Conservation (phyloP, 1,284 basidiomycete species). For the Sphaerobolus stellatus region DNA sequence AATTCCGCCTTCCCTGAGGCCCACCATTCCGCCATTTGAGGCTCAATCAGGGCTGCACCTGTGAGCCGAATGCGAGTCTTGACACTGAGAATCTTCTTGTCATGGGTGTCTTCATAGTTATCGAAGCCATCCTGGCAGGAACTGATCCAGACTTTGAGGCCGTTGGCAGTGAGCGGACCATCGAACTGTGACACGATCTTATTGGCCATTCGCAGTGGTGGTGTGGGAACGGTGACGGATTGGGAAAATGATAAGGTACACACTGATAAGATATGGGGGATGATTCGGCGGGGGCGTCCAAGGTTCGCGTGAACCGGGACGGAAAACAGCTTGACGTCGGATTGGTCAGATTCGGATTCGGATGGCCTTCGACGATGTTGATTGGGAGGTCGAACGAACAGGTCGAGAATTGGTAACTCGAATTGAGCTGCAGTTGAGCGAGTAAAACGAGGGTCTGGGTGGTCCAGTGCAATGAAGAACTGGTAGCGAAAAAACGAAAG, state of each 20-base stretch:
- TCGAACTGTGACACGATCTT: background rate
- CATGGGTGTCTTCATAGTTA: no score
- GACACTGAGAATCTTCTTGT: no score
- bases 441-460: background rate
- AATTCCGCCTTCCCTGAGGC: background rate
- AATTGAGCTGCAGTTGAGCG: background rate
- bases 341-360: background rate
- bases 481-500: no score
- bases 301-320: no score
- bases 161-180: background rate
- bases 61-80: background rate
- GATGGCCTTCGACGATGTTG: background rate
- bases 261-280: background rate
- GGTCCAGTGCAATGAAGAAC: no score
- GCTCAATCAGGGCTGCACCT: background rate
- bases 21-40: background rate
- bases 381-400: background rate
- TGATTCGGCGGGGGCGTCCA: background rate
- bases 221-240: no score
- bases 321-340: background rate
- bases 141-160: background rate
- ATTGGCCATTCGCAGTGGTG: no score
- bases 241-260: no score
- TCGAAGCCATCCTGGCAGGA: no score
- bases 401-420: background rate